phyloP scores from a whole-genome alignment of 2,329 filamentous ascomycete genomes.

The Arthrinium puccinioides region DNA sequence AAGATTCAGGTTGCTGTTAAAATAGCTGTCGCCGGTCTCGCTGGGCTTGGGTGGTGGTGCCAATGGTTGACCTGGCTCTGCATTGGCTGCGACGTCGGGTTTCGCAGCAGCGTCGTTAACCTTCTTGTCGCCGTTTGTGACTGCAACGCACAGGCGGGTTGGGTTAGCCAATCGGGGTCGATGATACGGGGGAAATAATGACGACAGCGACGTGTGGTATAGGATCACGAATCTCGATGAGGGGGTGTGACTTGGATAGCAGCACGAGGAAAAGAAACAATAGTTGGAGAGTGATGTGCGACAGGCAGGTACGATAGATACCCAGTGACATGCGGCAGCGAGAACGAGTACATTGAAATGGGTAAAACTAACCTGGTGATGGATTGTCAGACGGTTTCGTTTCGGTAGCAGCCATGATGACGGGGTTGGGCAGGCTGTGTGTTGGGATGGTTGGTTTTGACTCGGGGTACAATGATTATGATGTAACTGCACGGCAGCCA shows the following conservation, averaged over 20 bases:
- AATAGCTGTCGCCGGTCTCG: conserved; percentile 52
- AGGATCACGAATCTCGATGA: no score
- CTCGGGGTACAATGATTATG: conserved; percentile 21
- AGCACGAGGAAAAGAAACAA: no score
- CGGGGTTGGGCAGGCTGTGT: conserved; percentile 20
- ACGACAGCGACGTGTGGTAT: conserved; percentile 1
- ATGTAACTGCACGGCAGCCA: conserved; percentile 18
- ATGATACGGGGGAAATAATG: neutral
- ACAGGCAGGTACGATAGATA: no score
- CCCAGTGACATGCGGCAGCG: no score
- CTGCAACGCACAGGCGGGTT: conserved; percentile 19
- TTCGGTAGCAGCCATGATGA: conserved; percentile 26
- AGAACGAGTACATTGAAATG: neutral
- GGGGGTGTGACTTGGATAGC: no score
- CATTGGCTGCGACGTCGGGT: conserved; percentile 43
- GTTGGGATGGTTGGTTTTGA: conserved; percentile 14
- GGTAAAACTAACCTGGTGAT: conserved; percentile 22
- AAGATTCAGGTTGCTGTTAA: conserved; percentile 59
- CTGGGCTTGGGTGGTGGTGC: conserved; percentile 63
- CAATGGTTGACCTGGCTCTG: conserved; percentile 56
- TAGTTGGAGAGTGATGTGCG: no score
- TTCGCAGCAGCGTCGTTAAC: conserved; percentile 35
- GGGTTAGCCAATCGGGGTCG: neutral
- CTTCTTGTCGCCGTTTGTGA: conserved; percentile 38
- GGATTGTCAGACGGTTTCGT: conserved; percentile 24